Evolutionary conservation across 345 rosid species (phyloP).

Genomic region (Citrus unshiu): DNA sequence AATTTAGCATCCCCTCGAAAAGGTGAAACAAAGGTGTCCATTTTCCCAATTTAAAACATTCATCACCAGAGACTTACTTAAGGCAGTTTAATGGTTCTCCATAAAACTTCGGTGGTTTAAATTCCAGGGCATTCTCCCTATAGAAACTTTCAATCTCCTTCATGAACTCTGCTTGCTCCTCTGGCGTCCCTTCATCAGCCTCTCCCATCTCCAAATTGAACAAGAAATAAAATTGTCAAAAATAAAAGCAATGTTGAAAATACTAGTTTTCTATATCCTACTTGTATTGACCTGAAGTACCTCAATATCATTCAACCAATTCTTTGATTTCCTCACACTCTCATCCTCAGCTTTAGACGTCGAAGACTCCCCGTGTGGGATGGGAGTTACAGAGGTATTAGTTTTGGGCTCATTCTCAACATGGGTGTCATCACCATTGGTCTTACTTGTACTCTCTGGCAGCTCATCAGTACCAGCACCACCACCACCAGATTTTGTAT

Average conservation of each 20-base stretch:
- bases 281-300: slow-evolving; percentile 21
- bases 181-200: slow-evolving; percentile 61
- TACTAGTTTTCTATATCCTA: neutral
- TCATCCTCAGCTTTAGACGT: slow-evolving; percentile 34
- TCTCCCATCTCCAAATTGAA: slow-evolving; percentile 47
- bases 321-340: slow-evolving; percentile 40
- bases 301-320: slow-evolving; percentile 60
- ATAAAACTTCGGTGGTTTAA: slow-evolving; percentile 75
- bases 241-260: neutral
- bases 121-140: slow-evolving; percentile 55
- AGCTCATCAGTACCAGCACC: slow-evolving; percentile 2
- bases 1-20: slow-evolving; percentile 14
- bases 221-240: slow-evolving; percentile 7
- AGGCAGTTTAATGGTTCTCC: slow-evolving; percentile 70
- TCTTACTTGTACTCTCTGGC: slow-evolving; percentile 21
- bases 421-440: slow-evolving; percentile 9
- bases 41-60: slow-evolving; percentile 16
- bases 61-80: slow-evolving; percentile 46
- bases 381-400: slow-evolving; percentile 15
- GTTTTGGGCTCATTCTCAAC: slow-evolving; percentile 10
- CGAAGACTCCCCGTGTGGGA: slow-evolving; percentile 19
- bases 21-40: neutral
- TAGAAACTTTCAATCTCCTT: slow-evolving; percentile 67
- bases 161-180: slow-evolving; percentile 62
- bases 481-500: slow-evolving; percentile 5